phyloP scores from a whole-genome alignment of 306 rosid species.

The Prunus persica region Prunus_persica_NCBIv2 NC_034015.1:14066501-14067000 shows the following conservation, averaged over 20 bases:
- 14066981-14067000: not conserved
- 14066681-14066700: constrained; percentile 92
- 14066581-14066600: not conserved
- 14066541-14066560: not conserved
- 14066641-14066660: constrained; percentile 68
- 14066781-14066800: not conserved
- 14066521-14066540: not conserved
- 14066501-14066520: not conserved
- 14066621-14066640: constrained; percentile 52
- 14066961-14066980: not conserved
- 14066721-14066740: constrained; percentile 73
- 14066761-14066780: not conserved
- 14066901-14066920: not conserved
- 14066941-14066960: not conserved
- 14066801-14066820: not conserved
- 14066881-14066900: not conserved
- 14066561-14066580: not conserved
- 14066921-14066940: not conserved
- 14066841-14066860: not conserved
- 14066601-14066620: constrained; percentile 20
- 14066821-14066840: not conserved
- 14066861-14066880: not conserved
- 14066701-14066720: constrained; percentile 96
- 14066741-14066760: constrained; percentile 3
- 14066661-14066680: constrained; percentile 84